Evolutionary conservation across 1,139 yeast genomes (phyloP).

Genomic region (Lodderomyces margitis): DNA sequence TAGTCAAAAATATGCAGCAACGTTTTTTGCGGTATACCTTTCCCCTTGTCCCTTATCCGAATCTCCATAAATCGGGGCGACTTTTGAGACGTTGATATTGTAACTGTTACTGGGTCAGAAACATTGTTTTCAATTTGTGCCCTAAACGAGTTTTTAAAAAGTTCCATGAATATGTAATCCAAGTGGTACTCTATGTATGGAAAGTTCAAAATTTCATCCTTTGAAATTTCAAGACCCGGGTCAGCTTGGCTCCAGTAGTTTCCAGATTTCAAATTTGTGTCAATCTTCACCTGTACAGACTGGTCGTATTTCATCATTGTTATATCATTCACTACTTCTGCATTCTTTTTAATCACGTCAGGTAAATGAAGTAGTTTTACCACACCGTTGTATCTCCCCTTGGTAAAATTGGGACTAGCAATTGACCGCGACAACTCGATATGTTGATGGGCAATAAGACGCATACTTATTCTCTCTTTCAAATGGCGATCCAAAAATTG

Average conservation of each 20-base stretch:
- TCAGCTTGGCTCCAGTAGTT: constrained; percentile 35
- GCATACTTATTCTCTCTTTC: constrained; percentile 79
- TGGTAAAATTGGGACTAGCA: constrained; percentile 23
- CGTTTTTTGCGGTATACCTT: constrained; percentile 73
- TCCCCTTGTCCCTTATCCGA: constrained; percentile 82
- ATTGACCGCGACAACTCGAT: constrained; percentile 51
- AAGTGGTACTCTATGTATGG: constrained; percentile 86
- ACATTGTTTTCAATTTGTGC: constrained; percentile 75
- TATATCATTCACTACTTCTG: constrained; percentile 77
- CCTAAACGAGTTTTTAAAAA: constrained; percentile 82
- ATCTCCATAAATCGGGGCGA: constrained; percentile 50
- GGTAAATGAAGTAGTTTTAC: constrained; percentile 63
- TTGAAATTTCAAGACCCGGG: constrained; percentile 23
- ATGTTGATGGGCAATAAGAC: constrained; percentile 84
- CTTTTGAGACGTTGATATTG: constrained; percentile 53
- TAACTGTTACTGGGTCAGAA: constrained; percentile 61
- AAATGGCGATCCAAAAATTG: constrained; percentile 73
- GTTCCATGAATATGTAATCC: constrained; percentile 82
- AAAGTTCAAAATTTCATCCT: constrained; percentile 33
- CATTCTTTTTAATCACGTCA: constrained; percentile 58
- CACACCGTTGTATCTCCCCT: constrained; percentile 62
- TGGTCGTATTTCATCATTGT: constrained; percentile 80
- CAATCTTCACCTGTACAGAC: constrained; percentile 58
- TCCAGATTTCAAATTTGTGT: constrained; percentile 38
- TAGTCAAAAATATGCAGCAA: constrained; percentile 75